Evolutionary conservation across 768 basidiomycete species (phyloP), one percentile per base, ranked within the genome.

Genomic region (Postia placenta): DNA sequence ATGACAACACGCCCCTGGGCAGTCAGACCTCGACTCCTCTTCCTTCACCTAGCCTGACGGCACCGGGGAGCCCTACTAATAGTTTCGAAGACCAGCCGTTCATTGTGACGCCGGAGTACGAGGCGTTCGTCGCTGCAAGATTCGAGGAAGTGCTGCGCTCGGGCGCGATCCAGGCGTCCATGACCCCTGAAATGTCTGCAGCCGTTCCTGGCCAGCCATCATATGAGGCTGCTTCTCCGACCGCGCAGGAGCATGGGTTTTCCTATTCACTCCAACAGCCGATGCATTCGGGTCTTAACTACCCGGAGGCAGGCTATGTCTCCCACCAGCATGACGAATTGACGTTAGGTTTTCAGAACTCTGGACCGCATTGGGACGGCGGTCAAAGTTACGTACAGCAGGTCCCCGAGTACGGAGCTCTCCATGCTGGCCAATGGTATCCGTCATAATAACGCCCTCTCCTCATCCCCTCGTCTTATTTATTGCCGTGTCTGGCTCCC

Each of bases 61-160:
- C 54, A 14, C 49, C 56, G 22, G 54, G 48, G 12, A 45, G 33
- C 6, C 28, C 41, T 26, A 45, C 35, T 2, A 54, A 54, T 22
- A 56, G 51, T 33, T 24, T 37, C 5, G 62, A 57, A 36, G 56
- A 64, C 53, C 57, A 58, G 55, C 60, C 60, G 37, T 64, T 64
- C 57, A 47, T 64, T 28, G 50, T 64, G 38, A 55, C 59, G 30
- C 55, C 59, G n/a, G 61, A 64, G 47, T 60, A 58, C 51, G 60
- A 61, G 50, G 61, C 61, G 19, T 42, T 57, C 11, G 60, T 56
- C 14, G 56, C 60, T 43, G 61, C 61, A 2, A 55, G 48, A 17
- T 60, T 58, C 51, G 60, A 50, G 33, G 56, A 57, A 42, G 59
- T 56, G 19, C 45, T 64, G 20, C 61, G 59, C 25, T 60, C 60